phyloP scores from a whole-genome alignment of 257 asterid species.

The Nicotiana knightiana region DNA sequence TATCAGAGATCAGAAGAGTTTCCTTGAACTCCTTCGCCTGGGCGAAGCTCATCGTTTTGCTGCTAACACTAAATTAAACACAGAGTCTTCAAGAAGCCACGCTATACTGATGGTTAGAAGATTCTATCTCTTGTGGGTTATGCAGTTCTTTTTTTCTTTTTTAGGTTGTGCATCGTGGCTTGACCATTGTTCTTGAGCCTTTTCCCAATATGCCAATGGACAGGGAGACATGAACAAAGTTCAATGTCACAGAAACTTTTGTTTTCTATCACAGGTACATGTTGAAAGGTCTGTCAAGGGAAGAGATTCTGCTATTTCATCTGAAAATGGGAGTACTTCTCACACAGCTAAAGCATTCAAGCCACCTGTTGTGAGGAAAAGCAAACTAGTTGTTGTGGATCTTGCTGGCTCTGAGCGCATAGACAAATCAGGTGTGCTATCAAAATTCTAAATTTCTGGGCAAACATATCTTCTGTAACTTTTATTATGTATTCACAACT shows the following conservation, averaged over 20 bases:
- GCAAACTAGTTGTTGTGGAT: constrained; percentile 81
- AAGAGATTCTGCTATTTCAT: constrained; percentile 39
- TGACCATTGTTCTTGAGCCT: not conserved
- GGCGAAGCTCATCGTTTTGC: constrained; percentile 90
- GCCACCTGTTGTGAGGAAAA: constrained; percentile 66
- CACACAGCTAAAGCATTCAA: constrained; percentile 43
- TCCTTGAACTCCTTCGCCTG: constrained; percentile 53
- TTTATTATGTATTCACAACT: not conserved
- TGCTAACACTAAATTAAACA: constrained; percentile 76
- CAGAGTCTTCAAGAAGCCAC: constrained; percentile 95
- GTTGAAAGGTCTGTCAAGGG: constrained; percentile 67
- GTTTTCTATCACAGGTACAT: constrained; percentile 41
- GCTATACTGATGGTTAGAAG: constrained; percentile 72
- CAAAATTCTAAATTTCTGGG: not conserved
- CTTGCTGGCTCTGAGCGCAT: constrained; percentile 97
- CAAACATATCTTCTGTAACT: not conserved
- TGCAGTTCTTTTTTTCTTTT: not conserved
- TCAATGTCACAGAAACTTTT: not conserved
- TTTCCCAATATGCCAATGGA: not conserved
- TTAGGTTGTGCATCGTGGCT: not conserved
- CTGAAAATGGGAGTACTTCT: constrained; percentile 52
- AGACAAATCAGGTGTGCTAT: constrained; percentile 59
- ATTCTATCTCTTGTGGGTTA: constrained; percentile 2
- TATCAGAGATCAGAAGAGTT: constrained; percentile 63
- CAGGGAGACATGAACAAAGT: not conserved